Base-by-base conservation (phyloP, 768 basidiomycete genomes). In the Pluteus cervinus region DNA sequence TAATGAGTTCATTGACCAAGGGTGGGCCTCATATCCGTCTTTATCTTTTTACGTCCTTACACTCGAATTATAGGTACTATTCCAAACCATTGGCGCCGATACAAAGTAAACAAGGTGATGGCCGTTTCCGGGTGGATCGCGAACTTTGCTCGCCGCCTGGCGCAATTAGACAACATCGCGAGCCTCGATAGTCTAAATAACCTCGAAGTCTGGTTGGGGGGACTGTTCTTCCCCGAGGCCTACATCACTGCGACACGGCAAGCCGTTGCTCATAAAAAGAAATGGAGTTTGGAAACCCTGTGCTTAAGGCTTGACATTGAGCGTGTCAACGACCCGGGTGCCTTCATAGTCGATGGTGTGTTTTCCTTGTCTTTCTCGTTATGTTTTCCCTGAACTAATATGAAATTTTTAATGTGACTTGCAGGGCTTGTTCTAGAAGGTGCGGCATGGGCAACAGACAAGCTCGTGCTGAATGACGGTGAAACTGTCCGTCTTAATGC, bases 171-270 rank as follows among this genome's bases (percentile, higher is more conserved):
- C 36, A 60, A 64, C 22, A 79, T 97, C 39, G 74, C 83, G 1
- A 55, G 60, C 14, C 60, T 80, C 31, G 79, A 82, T 44, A 79
- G 70, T 51, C 60, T 83, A 45, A 71, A 65, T 46, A 69, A 86
- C 48, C 65, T 86, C 32, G 79, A 88, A 58, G 86, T 96, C 30
- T 90, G 89, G 86, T 76, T 98, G 10, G 92, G 94, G 16, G 87
- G 89, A 0, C 60, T 99, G 40, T 97, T 98, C 73, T 92, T 87
- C 75, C 96, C 94, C 1, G 89, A 93, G 53, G 93, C 92, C 3
- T 98, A 91, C 56, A 75, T 98, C 50, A 97, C 94, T 1, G 94
- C 94, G 2, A 93, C 91, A 2, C 74, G 94, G 35, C 94, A 99
- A 59, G 80, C 88, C n/a, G 86, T 92, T 4, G 96, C 94, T 2